These are phyloP conservation scores for Thraustochytrium sp. DNA, from an alignment of 352 stramenopile species.

Conservation along the genomic window DNA sequence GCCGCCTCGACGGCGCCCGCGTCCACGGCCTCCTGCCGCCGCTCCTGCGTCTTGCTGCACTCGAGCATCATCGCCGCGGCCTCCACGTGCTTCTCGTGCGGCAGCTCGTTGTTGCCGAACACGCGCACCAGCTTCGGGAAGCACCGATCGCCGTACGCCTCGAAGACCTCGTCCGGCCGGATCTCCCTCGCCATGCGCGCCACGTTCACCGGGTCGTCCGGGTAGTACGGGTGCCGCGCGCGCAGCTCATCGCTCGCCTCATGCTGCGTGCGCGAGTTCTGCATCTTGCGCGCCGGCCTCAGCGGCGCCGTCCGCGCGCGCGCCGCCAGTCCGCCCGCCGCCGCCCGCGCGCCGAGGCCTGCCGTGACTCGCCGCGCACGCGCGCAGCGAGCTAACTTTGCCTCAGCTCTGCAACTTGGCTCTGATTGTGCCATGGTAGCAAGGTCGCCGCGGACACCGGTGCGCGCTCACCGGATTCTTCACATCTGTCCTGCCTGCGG, in stretches of 20 bases:
- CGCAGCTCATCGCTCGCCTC: conserved; percentile 7
- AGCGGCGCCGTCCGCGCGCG: too few species aligned
- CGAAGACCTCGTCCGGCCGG: conserved; percentile 16
- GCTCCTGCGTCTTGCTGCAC: neutral
- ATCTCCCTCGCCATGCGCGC: conserved; percentile 19
- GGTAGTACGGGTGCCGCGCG: conserved; percentile 26
- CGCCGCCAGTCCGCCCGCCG: too few species aligned
- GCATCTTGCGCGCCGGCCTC: too few species aligned
- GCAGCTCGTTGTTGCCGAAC: neutral
- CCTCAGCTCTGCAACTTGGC: too few species aligned
- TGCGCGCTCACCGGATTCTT: too few species aligned
- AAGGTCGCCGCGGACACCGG: too few species aligned
- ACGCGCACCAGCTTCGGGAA: conserved; percentile 14
- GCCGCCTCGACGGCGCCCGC: neutral
- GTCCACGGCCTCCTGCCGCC: neutral
- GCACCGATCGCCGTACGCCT: conserved; percentile 11
- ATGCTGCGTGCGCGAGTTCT: neutral
- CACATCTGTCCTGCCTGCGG: too few species aligned
- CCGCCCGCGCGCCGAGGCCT: too few species aligned
- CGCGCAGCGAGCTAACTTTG: too few species aligned
- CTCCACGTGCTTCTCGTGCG: neutral
- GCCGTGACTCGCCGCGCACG: too few species aligned
- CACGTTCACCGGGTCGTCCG: conserved; percentile 15
- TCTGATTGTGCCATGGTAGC: too few species aligned
- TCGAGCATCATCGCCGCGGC: neutral